Evolutionary conservation across 1,284 basidiomycete genomes (phyloP), one percentile per base, ranked within the genome.

Genomic region (Sporisorium sorghi): DNA sequence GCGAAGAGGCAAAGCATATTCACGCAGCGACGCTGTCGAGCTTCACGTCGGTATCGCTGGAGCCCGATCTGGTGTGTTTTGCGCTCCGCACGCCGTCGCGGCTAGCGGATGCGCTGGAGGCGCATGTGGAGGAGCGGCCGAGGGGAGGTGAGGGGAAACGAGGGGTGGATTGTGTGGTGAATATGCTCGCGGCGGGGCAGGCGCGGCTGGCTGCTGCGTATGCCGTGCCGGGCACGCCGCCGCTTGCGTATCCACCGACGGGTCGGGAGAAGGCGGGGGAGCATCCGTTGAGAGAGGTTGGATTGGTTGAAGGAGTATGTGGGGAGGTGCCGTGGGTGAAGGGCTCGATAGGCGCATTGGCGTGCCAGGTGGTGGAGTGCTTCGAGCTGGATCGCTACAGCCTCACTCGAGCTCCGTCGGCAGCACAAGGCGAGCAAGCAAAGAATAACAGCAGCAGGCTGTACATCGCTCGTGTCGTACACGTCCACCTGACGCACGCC

Each of bases 1-100:
- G 1, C 6, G 26, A 17, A 17, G 23, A 17, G 10, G 23, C 24
- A 4, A 40, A 19, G 6, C 39, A 47, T n/a, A 68, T 75, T 0
- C 73, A 75, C 37, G 73, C 57, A 2, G 73, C 73, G 21, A 75
- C 73, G 6, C 61, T 75, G 3, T 75, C 73, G 6, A 64, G 59
- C 24, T 75, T 75, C 21, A 47, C 57, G 8, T 64, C 68, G 8
- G 51, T 75, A 39, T 71, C 68, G 15, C 30, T 72, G 14, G 42
- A 57, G 3, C 73, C 73, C 17, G 57, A 71, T 14, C 37, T 75
- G 58, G 55, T 71, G 1, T 64, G 56, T 7, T 75, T 75, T 32
- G 53, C 63, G 6, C 63, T 75, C 21, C 54, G 56, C 39, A 75
- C 68, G 17, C 73, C 73, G 5, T 60, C 55, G 1, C 51, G 50